Base-by-base conservation (phyloP, 164 flowering plant genomes). In the Macadamia tetraphylla region DNA sequence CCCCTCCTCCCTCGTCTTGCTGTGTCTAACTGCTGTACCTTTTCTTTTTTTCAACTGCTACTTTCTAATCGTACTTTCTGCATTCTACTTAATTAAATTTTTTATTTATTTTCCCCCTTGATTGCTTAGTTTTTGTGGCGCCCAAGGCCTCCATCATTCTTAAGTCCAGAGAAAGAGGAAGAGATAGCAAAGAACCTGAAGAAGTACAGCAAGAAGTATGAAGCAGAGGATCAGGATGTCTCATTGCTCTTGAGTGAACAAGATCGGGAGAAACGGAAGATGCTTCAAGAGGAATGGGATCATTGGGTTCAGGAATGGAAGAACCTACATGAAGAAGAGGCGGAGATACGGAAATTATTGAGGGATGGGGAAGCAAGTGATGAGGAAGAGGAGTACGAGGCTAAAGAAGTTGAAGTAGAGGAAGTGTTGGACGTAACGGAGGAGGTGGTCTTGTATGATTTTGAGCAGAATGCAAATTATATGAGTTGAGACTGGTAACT, bases 321-420 rank as follows among this genome's bases (percentile, higher is more conserved):
- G 79, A 78, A 65, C 67, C 42, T 77, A 64, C 85, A 89, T 8
- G 97, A 92, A 42, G 93, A 91, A 71, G 96, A 95, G 74, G 86
- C 82, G 70, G 1, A 69, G 31, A 72, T 46, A 55, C 86, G 99
- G 71, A 83, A 88, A 66, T 65, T 67, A 62, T 77, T 95, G 44
- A 77, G 98, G 72, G 98, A 92, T 74, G 99, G 96, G 12, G 98
- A 89, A 73, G 97, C 81, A 17, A 95, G 98, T 51, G 99, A 94
- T 35, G 97, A 87, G 6, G 99, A 95, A 71, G 96, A 95, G 67
- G 98, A 90, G 59, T 95, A 95, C 64, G 92, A 92, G 74, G 97
- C 98, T 5, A 92, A 89, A 67, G 99, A 95, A 66, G 86, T 94
- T 0, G 97, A 94, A 66, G 91, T 91, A 1, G 97, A 91, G 71